Evolutionary conservation across 805 yeast genomes (phyloP), one percentile per base, ranked within the genome.

Genomic region (Zygosaccharomyces bisporus): DNA sequence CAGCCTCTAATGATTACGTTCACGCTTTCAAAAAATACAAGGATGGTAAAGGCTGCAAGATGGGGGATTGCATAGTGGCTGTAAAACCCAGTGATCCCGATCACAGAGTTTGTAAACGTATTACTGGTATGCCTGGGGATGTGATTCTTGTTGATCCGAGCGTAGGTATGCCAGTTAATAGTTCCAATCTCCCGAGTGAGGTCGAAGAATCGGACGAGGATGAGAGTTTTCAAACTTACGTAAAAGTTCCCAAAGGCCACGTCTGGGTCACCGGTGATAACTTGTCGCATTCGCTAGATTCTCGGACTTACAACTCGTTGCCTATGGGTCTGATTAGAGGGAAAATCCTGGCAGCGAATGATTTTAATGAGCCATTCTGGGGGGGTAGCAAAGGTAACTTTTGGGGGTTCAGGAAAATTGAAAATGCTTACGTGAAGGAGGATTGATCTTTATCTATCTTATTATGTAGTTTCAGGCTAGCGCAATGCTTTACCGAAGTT

Each of bases 221-320:
- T 19, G 63, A 60, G 4, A 51, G 56, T 14, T 64, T 61, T 39
- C 50, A 67, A 36, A 75, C 77, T 45, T 87, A 72, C 62, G 80
- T 91, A 6, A 72, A 70, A 44, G 90, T 93, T 0, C 99, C 99
- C 1, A 79, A 81, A 53, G 99, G 99, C 2, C 99, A 93, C 65
- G 86, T 87, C 38, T 93, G 98, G 98, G 83, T 90, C 3, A 88
- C 97, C 0, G 99, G 99, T 1, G 99, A 93, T 59, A 93, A 93
- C 59, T 66, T 91, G 45, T 76, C 87, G 20, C 88, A 83, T 53
- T 86, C 96, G 16, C 69, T 90, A 38, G 99, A 93, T 57, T 87
- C 96, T 4, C 71, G 99, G 53, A 79, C 87, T 0, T 93, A 93
- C 60, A 86, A 90, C 30, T 87, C 83, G n/a, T 68, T 93, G 27